Conservation (phyloP, 2,329 filamentous ascomycete genomes). For the Leptographium galeiforme region DNA sequence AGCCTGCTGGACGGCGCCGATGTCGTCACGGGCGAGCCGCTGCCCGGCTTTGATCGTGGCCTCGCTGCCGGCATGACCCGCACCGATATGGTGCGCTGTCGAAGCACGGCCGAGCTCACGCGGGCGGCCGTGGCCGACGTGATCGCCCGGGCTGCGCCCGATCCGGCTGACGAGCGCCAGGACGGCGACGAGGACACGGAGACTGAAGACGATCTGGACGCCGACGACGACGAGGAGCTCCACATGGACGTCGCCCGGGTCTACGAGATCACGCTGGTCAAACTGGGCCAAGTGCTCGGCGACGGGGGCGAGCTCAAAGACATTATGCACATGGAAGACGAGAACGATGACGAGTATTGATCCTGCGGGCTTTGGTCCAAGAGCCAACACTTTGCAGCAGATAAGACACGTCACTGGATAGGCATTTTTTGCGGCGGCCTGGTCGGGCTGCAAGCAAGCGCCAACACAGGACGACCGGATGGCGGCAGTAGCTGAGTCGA, state of each 20-base stretch:
- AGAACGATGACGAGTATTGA: not conserved
- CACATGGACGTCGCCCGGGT: constrained; percentile 62
- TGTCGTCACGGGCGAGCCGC: constrained; percentile 44
- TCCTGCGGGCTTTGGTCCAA: no score
- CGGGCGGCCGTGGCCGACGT: constrained; percentile 57
- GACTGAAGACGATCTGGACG: constrained; percentile 9
- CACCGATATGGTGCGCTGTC: constrained; percentile 79
- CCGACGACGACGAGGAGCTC: constrained; percentile 21
- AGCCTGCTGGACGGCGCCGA: constrained; percentile 59
- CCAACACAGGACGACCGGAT: no score
- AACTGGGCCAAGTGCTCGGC: constrained; percentile 56
- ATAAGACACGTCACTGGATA: no score
- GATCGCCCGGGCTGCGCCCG: constrained; percentile 38
- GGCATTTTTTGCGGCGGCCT: no score
- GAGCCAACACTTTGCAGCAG: no score
- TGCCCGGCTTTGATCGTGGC: constrained; percentile 56
- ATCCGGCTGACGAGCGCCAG: constrained; percentile 25
- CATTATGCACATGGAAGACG: not conserved
- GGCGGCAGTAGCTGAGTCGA: no score
- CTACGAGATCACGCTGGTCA: constrained; percentile 67
- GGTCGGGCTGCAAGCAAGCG: no score
- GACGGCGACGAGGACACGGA: not conserved
- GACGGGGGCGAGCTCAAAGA: constrained; percentile 14
- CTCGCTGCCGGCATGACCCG: constrained; percentile 52
- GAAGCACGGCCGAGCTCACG: constrained; percentile 66